phyloP scores from a whole-genome alignment of 257 asterid species.

The Primulina eburnea region DNA sequence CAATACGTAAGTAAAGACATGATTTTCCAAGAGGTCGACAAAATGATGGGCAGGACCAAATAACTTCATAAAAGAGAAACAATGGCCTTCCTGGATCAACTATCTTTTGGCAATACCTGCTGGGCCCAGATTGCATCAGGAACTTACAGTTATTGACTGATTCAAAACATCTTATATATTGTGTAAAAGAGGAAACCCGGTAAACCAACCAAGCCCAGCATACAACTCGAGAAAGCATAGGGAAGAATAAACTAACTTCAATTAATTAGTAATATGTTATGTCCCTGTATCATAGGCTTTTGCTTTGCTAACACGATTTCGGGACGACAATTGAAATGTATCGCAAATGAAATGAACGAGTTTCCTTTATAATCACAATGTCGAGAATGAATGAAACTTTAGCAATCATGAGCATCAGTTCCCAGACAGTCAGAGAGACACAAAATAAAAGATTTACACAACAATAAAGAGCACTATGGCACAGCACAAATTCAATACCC shows the following conservation, averaged over 20 bases:
- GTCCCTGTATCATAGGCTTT: neutral
- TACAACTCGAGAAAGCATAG: neutral
- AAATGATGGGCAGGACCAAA: neutral
- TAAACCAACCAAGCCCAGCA: neutral
- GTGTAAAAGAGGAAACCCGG: neutral
- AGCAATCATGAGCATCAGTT: conserved; percentile 6
- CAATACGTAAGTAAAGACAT: neutral
- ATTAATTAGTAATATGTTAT: neutral
- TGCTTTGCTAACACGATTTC: conserved; percentile 15
- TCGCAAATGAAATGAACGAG: conserved; percentile 3
- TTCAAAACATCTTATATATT: neutral
- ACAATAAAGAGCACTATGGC: neutral
- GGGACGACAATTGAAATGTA: neutral
- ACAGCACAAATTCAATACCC: conserved; percentile 44
- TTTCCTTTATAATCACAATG: neutral
- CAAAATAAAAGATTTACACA: neutral
- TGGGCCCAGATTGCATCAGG: neutral
- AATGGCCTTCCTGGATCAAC: neutral
- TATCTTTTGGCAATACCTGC: neutral
- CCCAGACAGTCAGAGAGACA: neutral
- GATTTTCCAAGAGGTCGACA: conserved; percentile 2
- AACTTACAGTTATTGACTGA: neutral
- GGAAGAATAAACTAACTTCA: conserved; percentile 10
- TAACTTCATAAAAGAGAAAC: conserved; percentile 10
- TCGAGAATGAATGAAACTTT: neutral